Evolutionary conservation across 305 asterid species (phyloP), one percentile per base, ranked within the genome.

Genomic region (Solanum aculeatissimum): DNA sequence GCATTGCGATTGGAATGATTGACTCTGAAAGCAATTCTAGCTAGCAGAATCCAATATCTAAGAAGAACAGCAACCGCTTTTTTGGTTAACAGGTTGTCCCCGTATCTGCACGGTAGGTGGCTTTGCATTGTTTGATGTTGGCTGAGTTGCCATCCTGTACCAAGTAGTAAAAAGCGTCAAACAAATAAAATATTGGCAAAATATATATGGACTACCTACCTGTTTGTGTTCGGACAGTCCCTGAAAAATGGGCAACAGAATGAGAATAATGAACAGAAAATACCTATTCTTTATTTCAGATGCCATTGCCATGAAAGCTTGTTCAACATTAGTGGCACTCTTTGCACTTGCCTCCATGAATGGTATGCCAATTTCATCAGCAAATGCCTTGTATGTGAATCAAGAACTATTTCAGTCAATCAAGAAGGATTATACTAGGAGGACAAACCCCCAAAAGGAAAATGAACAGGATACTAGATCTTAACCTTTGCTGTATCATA

Each of bases 251-350:
- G 32, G 66, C 16, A 60, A 58, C 66, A 21, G 68, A 72, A 74
- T 63, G 47, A 2, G 47, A 74, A 40, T n/a, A 75, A 19, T 21
- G n/a, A 27, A 84, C 32, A 49, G 57, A 51, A 80, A 72, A 77
- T 82, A 94, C 97, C 97, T 94, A 55, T 85, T 92, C 92, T 92
- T 94, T 69, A 94, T 91, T 42, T 92, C 95, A 55, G 93, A 86
- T 43, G 96, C 86, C 98, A 94, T 92, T 53, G 94, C 95, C 98
- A 92, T 94, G 95, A 94, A 94, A 85, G 97, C 95, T 85, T 94
- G 92, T 84, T 92, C 97, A 69, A 94, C 97, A 23, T 94, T 94
- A 65, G 89, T 89, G 78, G 97, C 91, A 87, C 81, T 87, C 87
- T 92, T 94, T 7, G 96, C 97, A 91, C 97, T 94, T 15, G 96